phyloP scores from a whole-genome alignment of 78 protist genomes.

The Dictyostelium capitatum region DNA sequence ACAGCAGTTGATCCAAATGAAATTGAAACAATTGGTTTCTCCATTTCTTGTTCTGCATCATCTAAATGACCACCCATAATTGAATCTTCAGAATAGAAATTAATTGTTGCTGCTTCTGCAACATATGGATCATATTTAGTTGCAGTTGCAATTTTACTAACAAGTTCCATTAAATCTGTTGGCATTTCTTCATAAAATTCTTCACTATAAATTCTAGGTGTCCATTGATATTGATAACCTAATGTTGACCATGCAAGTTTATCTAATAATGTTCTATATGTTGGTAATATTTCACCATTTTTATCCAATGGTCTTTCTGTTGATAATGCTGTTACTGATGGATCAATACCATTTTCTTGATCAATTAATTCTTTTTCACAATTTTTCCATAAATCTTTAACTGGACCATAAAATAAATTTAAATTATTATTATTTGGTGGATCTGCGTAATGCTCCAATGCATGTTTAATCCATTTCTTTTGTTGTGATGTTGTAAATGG shows the following conservation, averaged over 20 bases:
- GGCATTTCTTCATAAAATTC: conserved; percentile 67
- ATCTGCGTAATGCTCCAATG: conserved; percentile 38
- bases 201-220: conserved; percentile 61
- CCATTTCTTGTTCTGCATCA: conserved; percentile 85
- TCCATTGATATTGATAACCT: conserved; percentile 87
- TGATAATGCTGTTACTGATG: too few relatives aligned
- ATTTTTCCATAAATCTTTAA: conserved; percentile 46
- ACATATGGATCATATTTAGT: conserved; percentile 57
- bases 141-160: conserved; percentile 55
- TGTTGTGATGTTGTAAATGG: conserved; percentile 61
- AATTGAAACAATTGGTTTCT: conserved; percentile 82
- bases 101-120: conserved; percentile 81
- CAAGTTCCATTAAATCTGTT: conserved; percentile 48
- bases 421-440: conserved; percentile 65
- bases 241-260: conserved; percentile 78
- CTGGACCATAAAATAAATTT: conserved; percentile 39
- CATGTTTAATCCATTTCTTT: conserved; percentile 73
- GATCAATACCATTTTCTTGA: not conserved
- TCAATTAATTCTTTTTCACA: conserved; percentile 31
- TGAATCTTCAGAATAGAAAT: conserved; percentile 80
- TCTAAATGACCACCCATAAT: conserved; percentile 88
- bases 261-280: conserved; percentile 47
- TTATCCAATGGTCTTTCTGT: conserved; percentile 69
- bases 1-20: conserved; percentile 80
- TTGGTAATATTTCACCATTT: conserved; percentile 69